Conservation (phyloP, 2,329 filamentous ascomycete genomes). For the Arthrobotrys sphaeroides region DNA sequence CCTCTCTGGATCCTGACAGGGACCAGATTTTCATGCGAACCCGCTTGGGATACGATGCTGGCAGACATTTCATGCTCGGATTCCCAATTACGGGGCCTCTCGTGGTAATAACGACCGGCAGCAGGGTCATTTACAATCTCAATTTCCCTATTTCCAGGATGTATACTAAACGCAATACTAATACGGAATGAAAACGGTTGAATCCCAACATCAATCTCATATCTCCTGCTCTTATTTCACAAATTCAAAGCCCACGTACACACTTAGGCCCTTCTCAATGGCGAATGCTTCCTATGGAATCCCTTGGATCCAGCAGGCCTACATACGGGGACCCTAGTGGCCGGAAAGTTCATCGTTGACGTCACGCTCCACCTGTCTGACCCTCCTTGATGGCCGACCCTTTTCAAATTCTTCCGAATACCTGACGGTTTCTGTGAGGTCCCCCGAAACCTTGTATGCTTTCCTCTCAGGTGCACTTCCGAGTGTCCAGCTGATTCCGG, state of each 20-base stretch:
- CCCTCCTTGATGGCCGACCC: not conserved
- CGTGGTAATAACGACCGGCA: no score
- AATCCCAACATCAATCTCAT: not conserved
- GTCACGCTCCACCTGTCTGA: conserved; percentile 22
- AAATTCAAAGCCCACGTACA: not conserved
- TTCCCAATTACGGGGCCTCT: not conserved
- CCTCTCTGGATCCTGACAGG: not conserved
- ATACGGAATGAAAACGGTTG: not conserved
- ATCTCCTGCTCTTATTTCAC: no score
- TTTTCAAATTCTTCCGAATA: conserved; percentile 33
- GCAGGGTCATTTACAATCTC: not conserved
- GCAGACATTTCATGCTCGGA: not conserved
- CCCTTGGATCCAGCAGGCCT: not conserved
- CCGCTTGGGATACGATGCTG: not conserved
- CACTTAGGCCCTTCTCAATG: no score
- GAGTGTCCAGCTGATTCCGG: conserved; percentile 51
- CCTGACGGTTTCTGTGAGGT: not conserved
- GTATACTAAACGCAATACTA: not conserved
- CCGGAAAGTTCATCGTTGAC: conserved; percentile 37
- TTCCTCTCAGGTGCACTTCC: conserved; percentile 16
- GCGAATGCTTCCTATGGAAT: no score
- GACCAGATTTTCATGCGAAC: not conserved
- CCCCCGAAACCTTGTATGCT: conserved; percentile 23
- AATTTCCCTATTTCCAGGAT: not conserved
- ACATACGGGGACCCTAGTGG: not conserved